Conservation (phyloP, 1,284 basidiomycete species). For the Fomitopsis palustris region DNA sequence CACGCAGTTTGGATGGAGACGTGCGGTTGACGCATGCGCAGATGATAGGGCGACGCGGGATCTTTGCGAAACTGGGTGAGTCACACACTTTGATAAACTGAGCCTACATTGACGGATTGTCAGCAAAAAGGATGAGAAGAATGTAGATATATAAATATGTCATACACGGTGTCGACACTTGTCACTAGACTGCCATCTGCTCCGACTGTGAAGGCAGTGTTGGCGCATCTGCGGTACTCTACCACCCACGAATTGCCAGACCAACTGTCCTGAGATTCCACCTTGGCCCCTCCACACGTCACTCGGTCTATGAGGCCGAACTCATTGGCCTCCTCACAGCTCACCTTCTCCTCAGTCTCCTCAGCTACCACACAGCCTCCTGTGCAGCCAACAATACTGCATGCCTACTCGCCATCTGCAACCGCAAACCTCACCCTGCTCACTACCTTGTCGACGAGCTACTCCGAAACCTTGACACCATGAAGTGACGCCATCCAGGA, state of each 20-base stretch:
- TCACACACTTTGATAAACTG: no score
- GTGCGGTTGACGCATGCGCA: no score
- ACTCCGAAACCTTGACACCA: background rate
- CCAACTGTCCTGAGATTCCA: slow-evolving; percentile 12
- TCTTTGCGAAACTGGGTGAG: no score
- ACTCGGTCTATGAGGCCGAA: slow-evolving; percentile 32
- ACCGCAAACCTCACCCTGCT: background rate
- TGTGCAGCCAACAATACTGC: slow-evolving; percentile 12
- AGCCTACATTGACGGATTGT: no score
- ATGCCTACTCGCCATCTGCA: slow-evolving; percentile 4
- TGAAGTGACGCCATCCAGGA: slow-evolving; percentile 5
- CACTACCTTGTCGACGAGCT: slow-evolving; percentile 13
- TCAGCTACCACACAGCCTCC: background rate
- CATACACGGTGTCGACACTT: no score
- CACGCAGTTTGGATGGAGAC: no score
- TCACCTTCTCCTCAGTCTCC: slow-evolving; percentile 2
- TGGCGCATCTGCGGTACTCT: slow-evolving; percentile 8
- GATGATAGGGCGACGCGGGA: no score
- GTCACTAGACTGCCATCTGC: no score
- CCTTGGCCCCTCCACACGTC: slow-evolving; percentile 19
- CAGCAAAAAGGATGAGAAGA: no score
- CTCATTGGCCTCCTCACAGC: slow-evolving; percentile 19
- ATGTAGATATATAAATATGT: no score
- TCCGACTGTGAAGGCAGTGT: slow-evolving; percentile 12
- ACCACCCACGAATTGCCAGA: background rate